Conservation (phyloP, 345 rosid genomes). For the Syzygium oleosum region DNA sequence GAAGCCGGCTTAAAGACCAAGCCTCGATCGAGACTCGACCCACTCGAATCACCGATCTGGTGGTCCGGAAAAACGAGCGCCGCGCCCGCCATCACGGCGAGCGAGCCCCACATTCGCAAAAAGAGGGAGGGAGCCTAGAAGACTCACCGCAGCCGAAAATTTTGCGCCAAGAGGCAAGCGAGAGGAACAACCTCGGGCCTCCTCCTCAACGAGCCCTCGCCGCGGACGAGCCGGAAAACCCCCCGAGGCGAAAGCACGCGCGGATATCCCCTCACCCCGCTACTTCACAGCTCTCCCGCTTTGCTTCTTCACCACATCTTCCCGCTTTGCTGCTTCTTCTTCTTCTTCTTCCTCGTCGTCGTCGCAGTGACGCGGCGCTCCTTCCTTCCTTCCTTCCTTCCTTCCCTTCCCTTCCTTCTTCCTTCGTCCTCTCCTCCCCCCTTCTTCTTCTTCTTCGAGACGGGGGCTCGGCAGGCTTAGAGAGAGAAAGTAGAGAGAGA, state of each 20-base stretch:
- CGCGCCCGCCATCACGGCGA: not conserved
- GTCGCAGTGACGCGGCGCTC: not conserved
- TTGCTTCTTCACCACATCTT: not conserved
- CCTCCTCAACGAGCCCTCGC: not conserved
- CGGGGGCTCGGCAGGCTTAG: conserved; percentile 19
- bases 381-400: not conserved
- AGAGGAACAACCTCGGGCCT: not conserved
- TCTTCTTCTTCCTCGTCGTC: not conserved
- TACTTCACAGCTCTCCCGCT: too few species aligned
- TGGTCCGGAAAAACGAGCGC: not conserved
- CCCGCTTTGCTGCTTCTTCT: not conserved
- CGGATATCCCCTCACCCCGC: too few species aligned
- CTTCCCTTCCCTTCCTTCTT: too few species aligned
- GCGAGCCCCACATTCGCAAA: not conserved
- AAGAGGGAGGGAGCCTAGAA: not conserved
- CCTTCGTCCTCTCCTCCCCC: not conserved
- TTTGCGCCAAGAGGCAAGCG: not conserved
- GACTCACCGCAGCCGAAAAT: not conserved
- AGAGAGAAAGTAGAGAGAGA: conserved; percentile 30
- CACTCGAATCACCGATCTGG: not conserved
- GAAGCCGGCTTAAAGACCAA: not conserved
- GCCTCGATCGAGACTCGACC: not conserved
- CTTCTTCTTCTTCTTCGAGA: not conserved
- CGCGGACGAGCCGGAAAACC: not conserved
- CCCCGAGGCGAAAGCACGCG: not conserved